Evolutionary conservation across 352 stramenopile genomes (phyloP), one percentile per base, ranked within the genome.

Genomic region (Phytophthora citricola): DNA sequence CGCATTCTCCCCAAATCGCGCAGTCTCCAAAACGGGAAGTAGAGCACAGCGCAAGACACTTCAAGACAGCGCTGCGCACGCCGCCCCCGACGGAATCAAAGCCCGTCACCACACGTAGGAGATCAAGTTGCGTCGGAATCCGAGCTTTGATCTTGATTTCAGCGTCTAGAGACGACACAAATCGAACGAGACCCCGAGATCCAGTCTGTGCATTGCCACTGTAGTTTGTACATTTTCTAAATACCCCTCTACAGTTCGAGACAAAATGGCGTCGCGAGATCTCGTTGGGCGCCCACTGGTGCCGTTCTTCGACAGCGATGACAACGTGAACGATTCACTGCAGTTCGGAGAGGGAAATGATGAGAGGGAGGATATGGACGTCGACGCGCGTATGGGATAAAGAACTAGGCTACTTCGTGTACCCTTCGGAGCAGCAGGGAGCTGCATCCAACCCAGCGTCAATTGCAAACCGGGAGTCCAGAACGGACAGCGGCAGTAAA

Each of bases 321-420:
- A 92, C 6, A 90, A 93, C 15, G 82, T 94, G 36, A 94, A 94
- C 69, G 73, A 81, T 46, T 48, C 77, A 40, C 74, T 94, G 22
- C 34, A 73, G 9, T 39, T 85, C 3, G 72, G 77, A 55, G 66
- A 72, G 26, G 65, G 68, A 40, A 53, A 73, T 47, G 56, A 74
- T 27, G 73, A 73, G 52, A 69, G 74, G 43, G 84, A 93, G 34
- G 66, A 79, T 20, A 78, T 93, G 40, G 84, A 94, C 49, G 73
- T 94, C 24, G 86, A 94, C 50, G 86, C 86, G 86, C 17, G 86
- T 94, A 3, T 94, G 86, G 86, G 86, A 94, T 69, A 87, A 87
- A 52, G 73, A 89, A 22, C 79, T 92, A 20, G 86, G 86, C 26
- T 94, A 94, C 58, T 94, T 94, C 49, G 86, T 91, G 66, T 94